Evolutionary conservation across 345 rosid genomes (phyloP).

Genomic region (Citrus mangshanensis): DNA sequence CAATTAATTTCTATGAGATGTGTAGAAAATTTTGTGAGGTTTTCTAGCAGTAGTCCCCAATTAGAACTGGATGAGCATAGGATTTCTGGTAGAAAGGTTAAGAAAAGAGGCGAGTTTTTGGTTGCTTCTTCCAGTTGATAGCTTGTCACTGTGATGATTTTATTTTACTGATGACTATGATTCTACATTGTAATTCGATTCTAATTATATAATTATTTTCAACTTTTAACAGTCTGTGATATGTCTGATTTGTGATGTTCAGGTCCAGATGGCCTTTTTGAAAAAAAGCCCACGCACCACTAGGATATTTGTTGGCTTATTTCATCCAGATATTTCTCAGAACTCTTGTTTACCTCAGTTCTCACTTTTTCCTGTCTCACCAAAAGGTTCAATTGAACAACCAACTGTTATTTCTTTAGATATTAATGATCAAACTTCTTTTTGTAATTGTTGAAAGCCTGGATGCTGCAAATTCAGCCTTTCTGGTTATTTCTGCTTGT

Average conservation of each 20-base stretch:
- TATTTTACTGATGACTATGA: not conserved
- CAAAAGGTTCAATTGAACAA: constrained; percentile 1
- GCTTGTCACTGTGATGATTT: not conserved
- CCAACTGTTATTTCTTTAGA: not conserved
- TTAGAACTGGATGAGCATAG: not conserved
- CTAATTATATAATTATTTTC: not conserved
- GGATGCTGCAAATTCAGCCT: constrained; percentile 5
- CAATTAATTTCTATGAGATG: not conserved
- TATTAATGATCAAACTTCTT: not conserved
- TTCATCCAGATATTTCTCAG: not conserved
- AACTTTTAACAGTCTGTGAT: not conserved
- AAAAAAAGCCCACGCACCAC: constrained; percentile 63
- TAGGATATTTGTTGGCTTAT: constrained; percentile 25
- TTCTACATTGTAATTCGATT: not conserved
- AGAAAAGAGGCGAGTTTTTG: not conserved
- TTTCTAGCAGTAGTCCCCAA: not conserved
- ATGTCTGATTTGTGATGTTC: constrained; percentile 17
- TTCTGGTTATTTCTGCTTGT: not conserved
- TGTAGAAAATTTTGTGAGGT: not conserved
- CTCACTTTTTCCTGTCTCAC: not conserved
- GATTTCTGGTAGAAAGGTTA: not conserved
- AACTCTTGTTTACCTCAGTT: not conserved
- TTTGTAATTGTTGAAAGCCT: not conserved
- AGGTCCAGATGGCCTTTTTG: constrained; percentile 95
- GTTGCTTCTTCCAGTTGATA: not conserved